phyloP scores from a whole-genome alignment of 371 early-diverging fungal species.

The Rhizomucor pusillus region DNA sequence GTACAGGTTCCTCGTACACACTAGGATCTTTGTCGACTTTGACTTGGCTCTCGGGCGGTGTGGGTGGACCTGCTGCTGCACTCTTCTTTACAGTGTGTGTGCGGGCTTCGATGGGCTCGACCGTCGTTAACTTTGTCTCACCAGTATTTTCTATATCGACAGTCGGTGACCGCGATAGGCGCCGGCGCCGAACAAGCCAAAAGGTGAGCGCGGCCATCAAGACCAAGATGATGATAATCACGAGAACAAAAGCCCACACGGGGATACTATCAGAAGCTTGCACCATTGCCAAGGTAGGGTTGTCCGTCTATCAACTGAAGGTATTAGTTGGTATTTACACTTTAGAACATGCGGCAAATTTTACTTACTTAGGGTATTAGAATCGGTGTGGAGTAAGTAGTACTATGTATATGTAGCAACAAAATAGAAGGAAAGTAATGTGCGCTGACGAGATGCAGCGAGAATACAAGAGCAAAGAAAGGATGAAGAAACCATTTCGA shows the following conservation, averaged over 20 bases:
- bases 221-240: slow-evolving; percentile 5
- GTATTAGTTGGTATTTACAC: not conserved
- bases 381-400: slow-evolving; percentile 7
- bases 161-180: slow-evolving; percentile 3
- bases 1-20: not conserved
- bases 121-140: too few relatives aligned
- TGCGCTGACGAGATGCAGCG: not conserved
- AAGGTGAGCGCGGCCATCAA: slow-evolving; percentile 1
- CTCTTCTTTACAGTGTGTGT: too few relatives aligned
- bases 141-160: slow-evolving; percentile 1
- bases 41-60: too few relatives aligned
- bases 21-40: too few relatives aligned
- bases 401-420: not conserved
- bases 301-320: not conserved
- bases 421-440: slow-evolving; percentile 8
- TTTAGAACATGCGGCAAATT: not conserved
- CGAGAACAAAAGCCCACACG: slow-evolving; percentile 22
- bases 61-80: not conserved
- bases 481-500: slow-evolving; percentile 1
- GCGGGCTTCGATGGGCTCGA: too few relatives aligned
- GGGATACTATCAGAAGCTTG: slow-evolving; percentile 5
- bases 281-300: not conserved
- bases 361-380: not conserved
- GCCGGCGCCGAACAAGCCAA: slow-evolving; percentile 4
- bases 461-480: slow-evolving; percentile 8